Conservation (phyloP, 352 stramenopile species). For the Globisporangium orthogonon region DNA sequence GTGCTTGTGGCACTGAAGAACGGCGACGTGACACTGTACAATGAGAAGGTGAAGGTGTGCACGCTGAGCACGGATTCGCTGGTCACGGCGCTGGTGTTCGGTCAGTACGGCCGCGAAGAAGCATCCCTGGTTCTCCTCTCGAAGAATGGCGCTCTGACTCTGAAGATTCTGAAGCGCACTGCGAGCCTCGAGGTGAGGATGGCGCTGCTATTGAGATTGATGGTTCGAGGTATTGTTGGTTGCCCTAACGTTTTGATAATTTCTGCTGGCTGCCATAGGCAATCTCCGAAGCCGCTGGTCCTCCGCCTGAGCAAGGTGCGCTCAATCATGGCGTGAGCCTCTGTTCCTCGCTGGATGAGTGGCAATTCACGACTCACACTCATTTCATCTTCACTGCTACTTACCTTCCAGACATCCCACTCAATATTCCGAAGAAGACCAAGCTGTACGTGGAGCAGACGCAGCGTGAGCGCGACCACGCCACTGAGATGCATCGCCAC, state of each 20-base stretch:
- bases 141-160: conserved; percentile 69
- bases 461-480: conserved; percentile 85
- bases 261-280: conserved; percentile 10
- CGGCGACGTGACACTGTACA: conserved; percentile 85
- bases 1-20: conserved; percentile 82
- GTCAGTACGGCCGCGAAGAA: conserved; percentile 84
- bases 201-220: not conserved
- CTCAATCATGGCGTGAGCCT: too few species aligned
- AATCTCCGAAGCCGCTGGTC: conserved; percentile 62
- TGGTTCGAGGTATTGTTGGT: not conserved
- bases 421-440: conserved; percentile 93
- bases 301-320: conserved; percentile 77
- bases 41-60: conserved; percentile 83
- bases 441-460: conserved; percentile 92
- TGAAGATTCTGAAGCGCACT: conserved; percentile 88
- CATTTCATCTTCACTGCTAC: too few species aligned
- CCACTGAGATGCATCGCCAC: conserved; percentile 88
- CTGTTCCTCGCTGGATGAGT: too few species aligned
- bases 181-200: conserved; percentile 58
- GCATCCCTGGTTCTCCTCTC: conserved; percentile 77
- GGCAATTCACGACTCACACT: too few species aligned
- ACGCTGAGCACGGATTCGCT: conserved; percentile 55
- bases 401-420: conserved; percentile 78
- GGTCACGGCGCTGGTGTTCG: conserved; percentile 81
- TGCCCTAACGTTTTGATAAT: not conserved